These are phyloP conservation scores for Castanopsis chinensis DNA, from an alignment of 306 rosid genomes.

Conservation along the genomic window DNA sequence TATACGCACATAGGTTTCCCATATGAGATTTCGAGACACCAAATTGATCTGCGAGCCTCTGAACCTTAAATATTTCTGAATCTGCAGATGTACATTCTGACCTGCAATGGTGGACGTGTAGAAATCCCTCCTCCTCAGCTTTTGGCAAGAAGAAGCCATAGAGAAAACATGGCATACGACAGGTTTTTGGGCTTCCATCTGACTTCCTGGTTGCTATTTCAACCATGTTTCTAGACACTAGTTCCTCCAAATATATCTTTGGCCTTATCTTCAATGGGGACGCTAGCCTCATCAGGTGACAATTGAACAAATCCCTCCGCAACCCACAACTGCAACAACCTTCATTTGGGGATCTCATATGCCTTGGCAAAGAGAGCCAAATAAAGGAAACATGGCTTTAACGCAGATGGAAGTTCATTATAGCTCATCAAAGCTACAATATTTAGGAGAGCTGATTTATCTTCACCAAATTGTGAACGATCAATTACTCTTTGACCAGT, in stretches of 20 bases:
- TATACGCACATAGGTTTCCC: neutral
- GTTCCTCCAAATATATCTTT: neutral
- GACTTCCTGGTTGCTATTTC: neutral
- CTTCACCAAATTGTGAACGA: neutral
- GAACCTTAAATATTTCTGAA: neutral
- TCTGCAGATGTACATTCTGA: neutral
- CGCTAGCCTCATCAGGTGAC: neutral
- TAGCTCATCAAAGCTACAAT: neutral
- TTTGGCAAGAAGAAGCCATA: neutral
- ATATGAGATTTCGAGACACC: neutral
- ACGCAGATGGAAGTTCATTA: neutral
- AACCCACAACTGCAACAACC: too few relatives aligned
- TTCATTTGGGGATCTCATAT: too few relatives aligned
- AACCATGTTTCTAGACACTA: neutral
- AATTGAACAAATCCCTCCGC: too few relatives aligned
- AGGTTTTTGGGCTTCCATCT: neutral
- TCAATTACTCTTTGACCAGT: neutral
- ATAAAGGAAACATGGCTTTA: slow-evolving; percentile 5
- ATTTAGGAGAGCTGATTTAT: neutral
- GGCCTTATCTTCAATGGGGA: slow-evolving; percentile 1
- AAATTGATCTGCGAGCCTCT: slow-evolving; percentile 6
- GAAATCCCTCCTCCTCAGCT: neutral
- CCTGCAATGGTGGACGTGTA: neutral
- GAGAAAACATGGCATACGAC: neutral
- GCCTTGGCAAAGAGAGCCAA: neutral